Evolutionary conservation across 176 grass and related monocot genomes (phyloP), one percentile per base, ranked within the genome.

Genomic region (Saccharum spontaneum): DNA sequence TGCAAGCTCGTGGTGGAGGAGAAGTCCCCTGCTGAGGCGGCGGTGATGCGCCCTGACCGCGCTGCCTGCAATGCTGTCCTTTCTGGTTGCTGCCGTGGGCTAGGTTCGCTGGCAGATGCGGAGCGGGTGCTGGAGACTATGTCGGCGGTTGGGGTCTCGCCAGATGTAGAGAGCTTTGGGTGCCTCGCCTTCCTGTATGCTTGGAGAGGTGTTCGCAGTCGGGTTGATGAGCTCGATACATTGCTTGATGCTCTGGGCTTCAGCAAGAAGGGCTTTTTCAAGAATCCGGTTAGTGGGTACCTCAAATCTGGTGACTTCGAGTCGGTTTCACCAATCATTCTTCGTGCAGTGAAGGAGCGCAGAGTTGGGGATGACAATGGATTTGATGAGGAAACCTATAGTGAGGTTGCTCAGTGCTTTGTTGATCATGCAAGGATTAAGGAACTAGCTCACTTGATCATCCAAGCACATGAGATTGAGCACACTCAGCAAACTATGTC

Each of bases 171-270:
- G 30, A 98, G 88, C 82, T 95, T 98, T 73, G 91, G 91, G 17
- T 94, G 75, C 28, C 97, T 98, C 22, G 91, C 97, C 4, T 95
- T 90, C 87, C 79, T 98, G 85, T 98, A 98, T 86, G 97, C 97
- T 43, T 95, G 87, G 55, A 94, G 86, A 33, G 86, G 90, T 7
- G 80, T 95, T 76, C 60, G 67, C 2, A 63, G 63, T 36, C 87
- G 93, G 76, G 67, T 94, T 37, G 83, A 87, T 76, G 97, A 98
- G 79, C 81, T 98, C 1, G 84, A 98, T 90, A 98, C 90, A n/a
- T 87, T 98, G 87, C 45, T 95, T 65, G 88, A 94, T 84, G 91
- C 93, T 40, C 69, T 98, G 78, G 83, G 83, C 15, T 92, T 87
- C 54, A 63, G 83, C 49, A 98, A 94, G 88, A 90, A 82, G 65